phyloP scores from a whole-genome alignment of 2,329 filamentous ascomycete species.

The Curvularia hawaiiensis region DNA sequence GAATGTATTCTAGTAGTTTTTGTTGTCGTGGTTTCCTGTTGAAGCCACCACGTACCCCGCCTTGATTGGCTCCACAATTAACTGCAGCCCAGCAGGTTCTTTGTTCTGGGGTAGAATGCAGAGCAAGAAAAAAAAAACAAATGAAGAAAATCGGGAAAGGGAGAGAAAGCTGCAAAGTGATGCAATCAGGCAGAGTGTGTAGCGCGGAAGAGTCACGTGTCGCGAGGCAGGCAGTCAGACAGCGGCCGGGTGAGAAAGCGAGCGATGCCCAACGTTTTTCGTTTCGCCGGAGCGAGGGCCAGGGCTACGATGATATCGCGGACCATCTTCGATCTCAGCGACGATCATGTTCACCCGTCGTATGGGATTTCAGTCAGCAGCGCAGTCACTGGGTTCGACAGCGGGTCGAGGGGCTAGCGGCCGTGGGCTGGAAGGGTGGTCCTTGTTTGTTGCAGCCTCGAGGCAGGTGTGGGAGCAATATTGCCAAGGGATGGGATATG shows the following conservation, averaged over 20 bases:
- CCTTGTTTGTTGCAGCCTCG: conserved; percentile 22
- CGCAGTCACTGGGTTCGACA: conserved; percentile 1
- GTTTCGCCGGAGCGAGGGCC: background rate
- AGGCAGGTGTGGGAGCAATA: conserved; percentile 6
- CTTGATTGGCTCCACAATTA: conserved; percentile 33
- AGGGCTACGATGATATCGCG: background rate
- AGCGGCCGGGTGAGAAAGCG: background rate
- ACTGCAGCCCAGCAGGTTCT: conserved; percentile 21
- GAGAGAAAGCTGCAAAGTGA: conserved; percentile 6
- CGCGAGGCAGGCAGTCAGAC: background rate
- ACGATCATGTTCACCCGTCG: conserved; percentile 11
- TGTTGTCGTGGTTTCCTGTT: conserved; percentile 29
- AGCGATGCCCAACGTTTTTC: background rate
- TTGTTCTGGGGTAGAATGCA: background rate
- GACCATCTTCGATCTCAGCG: background rate
- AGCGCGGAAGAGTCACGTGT: background rate
- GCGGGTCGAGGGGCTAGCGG: conserved; percentile 18
- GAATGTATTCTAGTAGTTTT: background rate
- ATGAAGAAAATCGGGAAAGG: background rate
- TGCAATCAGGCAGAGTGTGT: background rate
- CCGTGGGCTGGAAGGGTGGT: conserved; percentile 20
- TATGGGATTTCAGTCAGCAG: conserved; percentile 1
- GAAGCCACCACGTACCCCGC: conserved; percentile 35
- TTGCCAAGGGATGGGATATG: conserved; percentile 13
- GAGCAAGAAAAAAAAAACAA: background rate